Evolutionary conservation across 1,284 basidiomycete genomes (phyloP).

Genomic region (Trametes versicolor): DNA sequence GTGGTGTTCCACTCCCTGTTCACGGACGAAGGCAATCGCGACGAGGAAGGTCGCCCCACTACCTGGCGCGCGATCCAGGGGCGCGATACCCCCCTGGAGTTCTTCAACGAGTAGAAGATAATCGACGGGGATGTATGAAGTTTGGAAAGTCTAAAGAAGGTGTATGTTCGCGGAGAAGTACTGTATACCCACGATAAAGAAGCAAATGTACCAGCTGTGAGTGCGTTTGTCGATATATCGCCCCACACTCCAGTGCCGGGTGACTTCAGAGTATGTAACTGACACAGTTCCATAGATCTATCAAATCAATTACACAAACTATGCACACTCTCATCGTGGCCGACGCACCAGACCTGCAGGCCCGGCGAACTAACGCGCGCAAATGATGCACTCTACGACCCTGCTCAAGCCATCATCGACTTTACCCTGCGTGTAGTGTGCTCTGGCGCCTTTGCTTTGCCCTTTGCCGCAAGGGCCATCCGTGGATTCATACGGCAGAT

Average conservation of each 20-base stretch:
- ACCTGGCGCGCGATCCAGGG: constrained; percentile 74
- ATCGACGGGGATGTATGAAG: not conserved
- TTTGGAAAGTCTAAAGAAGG: not conserved
- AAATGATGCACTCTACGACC: too few relatives aligned
- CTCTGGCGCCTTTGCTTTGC: too few relatives aligned
- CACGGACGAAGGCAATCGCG: constrained; percentile 67
- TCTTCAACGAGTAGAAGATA: constrained; percentile 72
- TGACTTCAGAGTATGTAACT: not conserved
- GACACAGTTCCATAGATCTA: not conserved
- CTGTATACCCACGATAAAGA: constrained; percentile 9
- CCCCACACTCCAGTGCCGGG: too few relatives aligned
- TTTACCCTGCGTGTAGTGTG: too few relatives aligned
- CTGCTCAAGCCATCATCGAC: too few relatives aligned
- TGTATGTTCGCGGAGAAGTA: not conserved
- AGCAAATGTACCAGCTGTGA: not conserved
- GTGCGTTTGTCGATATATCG: not conserved
- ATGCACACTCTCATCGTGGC: too few relatives aligned
- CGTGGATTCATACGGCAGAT: too few relatives aligned
- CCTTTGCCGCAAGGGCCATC: too few relatives aligned
- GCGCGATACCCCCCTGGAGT: constrained; percentile 65
- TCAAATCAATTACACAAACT: not conserved
- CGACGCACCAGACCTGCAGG: too few relatives aligned
- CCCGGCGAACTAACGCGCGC: too few relatives aligned
- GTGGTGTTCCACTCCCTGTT: constrained; percentile 77
- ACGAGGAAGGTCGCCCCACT: constrained; percentile 61